These are phyloP conservation scores for Mycosphaerelloides madeirae DNA, from an alignment of 2,329 filamentous ascomycete genomes.

Conservation along the genomic window DNA sequence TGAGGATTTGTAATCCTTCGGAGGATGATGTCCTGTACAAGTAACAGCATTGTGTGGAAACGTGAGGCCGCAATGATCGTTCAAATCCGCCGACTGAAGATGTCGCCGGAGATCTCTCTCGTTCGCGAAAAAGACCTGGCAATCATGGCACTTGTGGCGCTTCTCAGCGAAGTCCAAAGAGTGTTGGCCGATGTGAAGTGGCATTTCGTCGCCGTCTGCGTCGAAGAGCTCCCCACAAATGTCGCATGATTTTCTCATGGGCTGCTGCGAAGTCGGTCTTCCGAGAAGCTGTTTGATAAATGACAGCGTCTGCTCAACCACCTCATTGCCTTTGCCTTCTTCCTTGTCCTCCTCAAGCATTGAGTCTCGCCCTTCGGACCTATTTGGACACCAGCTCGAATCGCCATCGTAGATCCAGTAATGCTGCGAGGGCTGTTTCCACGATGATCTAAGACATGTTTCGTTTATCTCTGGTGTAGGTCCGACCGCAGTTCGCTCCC, in stretches of 20 bases:
- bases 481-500: constrained; percentile 11
- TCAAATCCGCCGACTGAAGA: constrained; percentile 19
- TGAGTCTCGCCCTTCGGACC: constrained; percentile 1
- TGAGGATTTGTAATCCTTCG: constrained; percentile 18
- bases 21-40: constrained; percentile 21
- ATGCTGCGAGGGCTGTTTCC: constrained; percentile 13
- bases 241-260: constrained; percentile 14
- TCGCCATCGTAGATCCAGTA: constrained; percentile 23
- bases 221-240: constrained; percentile 18
- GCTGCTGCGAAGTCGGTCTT: constrained; percentile 9
- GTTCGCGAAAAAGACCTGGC: constrained; percentile 22
- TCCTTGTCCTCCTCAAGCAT: constrained; percentile 4
- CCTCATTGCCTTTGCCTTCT: constrained; percentile 4
- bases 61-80: constrained; percentile 22
- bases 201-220: constrained; percentile 12
- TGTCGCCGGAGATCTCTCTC: constrained; percentile 21
- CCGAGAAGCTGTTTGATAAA: constrained; percentile 16
- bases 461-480: constrained; percentile 12
- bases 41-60: constrained; percentile 15
- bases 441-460: constrained; percentile 1
- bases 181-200: constrained; percentile 20
- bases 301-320: constrained; percentile 14
- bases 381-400: constrained; percentile 10
- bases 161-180: constrained; percentile 22
- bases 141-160: constrained; percentile 22